Evolutionary conservation across 2,329 filamentous ascomycete species (phyloP), one percentile per base, ranked within the genome.

Genomic region (Ceratocystis alfenasii): DNA sequence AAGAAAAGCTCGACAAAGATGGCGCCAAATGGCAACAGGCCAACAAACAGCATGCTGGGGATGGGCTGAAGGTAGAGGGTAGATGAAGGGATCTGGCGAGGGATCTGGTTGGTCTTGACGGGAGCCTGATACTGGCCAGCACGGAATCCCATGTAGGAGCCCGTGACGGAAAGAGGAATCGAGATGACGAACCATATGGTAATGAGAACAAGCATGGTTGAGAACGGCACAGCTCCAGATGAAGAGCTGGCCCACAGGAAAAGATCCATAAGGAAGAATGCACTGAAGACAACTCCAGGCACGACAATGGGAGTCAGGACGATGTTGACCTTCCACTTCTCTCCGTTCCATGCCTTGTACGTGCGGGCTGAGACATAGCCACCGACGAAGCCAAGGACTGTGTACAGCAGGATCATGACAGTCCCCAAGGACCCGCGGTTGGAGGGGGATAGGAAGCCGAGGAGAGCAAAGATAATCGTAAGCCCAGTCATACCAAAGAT

Each of bases 1-100:
- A 97, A 97, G 81, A 96, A 97, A 1, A 99, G 85, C 78, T 99
- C 94, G 60, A 97, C 92, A 70, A 97, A 96, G 74, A 99, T 97
- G 69, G 94, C 93, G 60, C 89, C 91, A 72, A 99, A 99, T 0
- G 94, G 94, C 30, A 97, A 81, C 63, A 97, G 86, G 64, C 94
- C 94, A 28, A 95, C 93, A 25, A 97, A 82, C 17, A 96, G 82
- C 83, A 96, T 93, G 69, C 89, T 95, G 1, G 94, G 94, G 6
- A 96, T 78, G 0, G 90, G 89, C 68, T 87, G 87, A 62, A 97
- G 86, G 72, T 95, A 96, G 7, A 87, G 90, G 1, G 83, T 85
- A 60, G 86, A 83, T 0, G 89, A 90, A 10, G 94, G 94, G 63
- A 99, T 95, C 77, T 99, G 94, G 68, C 94, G 88, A 0, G 94